Percentiles rank a stretch among this genome's conserved stretches.
phyloP scores from a whole-genome alignment of 345 rosid species.

The Arabidopsis suecica region DNA sequence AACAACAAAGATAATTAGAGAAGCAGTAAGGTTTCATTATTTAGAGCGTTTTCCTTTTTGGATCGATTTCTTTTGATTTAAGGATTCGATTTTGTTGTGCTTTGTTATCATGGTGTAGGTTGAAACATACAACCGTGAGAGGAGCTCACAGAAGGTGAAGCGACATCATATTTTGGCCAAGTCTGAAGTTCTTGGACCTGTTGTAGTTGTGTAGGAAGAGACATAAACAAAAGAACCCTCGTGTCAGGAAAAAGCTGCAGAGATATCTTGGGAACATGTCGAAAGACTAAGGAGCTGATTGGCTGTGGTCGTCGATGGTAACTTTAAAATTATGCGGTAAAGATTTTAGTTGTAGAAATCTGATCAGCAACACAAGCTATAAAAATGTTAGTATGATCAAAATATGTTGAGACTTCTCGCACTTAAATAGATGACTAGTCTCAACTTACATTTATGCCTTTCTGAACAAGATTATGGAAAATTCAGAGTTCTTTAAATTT shows the following conservation, averaged over 20 bases:
- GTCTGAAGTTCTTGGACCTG: slow-evolving; percentile 36
- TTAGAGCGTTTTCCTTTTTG: neutral
- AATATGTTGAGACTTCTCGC: neutral
- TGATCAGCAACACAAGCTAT: neutral
- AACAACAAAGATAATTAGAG: slow-evolving; percentile 43
- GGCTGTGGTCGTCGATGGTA: neutral
- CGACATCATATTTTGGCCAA: slow-evolving; percentile 52
- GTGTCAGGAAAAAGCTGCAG: slow-evolving; percentile 18
- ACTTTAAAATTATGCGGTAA: neutral
- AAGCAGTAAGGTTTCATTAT: slow-evolving; percentile 21
- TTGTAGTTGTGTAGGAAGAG: slow-evolving; percentile 32
- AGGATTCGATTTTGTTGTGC: neutral
- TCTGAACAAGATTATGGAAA: neutral
- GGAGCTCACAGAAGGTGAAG: slow-evolving; percentile 72
- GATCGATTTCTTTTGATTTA: neutral
- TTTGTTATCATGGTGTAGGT: slow-evolving; percentile 40
- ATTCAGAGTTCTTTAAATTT: no score
- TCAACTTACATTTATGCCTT: neutral
- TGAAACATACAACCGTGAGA: slow-evolving; percentile 70
- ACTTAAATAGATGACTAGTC: neutral
- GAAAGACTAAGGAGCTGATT: slow-evolving; percentile 20
- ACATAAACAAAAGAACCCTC: neutral
- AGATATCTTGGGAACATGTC: slow-evolving; percentile 31
- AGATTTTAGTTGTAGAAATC: neutral
- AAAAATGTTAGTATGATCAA: slow-evolving; percentile 29